These are phyloP conservation scores for Leavenworthia alabamica DNA, from an alignment of 345 rosid species.

Conservation along the genomic window DNA sequence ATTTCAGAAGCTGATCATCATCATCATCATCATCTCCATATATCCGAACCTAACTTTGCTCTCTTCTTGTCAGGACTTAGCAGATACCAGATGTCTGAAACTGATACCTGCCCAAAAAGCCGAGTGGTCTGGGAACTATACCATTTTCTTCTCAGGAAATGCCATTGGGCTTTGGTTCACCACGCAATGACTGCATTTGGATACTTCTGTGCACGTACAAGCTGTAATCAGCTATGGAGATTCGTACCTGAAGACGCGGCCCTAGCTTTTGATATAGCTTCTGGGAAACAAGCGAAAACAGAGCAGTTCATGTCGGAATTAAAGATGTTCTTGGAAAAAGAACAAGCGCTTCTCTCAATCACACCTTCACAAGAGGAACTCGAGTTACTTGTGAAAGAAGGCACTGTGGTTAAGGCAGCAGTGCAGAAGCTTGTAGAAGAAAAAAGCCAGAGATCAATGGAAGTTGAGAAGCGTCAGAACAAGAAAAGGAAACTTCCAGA, in stretches of 20 bases:
- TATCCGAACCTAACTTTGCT: conserved; percentile 59
- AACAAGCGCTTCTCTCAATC: conserved; percentile 41
- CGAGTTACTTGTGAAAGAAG: conserved; percentile 52
- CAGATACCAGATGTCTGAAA: conserved; percentile 53
- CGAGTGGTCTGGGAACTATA: conserved; percentile 67
- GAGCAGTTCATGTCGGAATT: conserved; percentile 71
- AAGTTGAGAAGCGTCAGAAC: conserved; percentile 30
- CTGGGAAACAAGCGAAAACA: conserved; percentile 53
- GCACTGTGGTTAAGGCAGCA: conserved; percentile 42
- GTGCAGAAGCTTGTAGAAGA: conserved; percentile 23
- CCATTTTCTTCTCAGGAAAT: conserved; percentile 65
- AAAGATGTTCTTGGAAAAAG: conserved; percentile 81
- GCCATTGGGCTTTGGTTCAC: conserved; percentile 79
- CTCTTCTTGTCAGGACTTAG: conserved; percentile 67
- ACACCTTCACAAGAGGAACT: conserved; percentile 38
- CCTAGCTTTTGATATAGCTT: conserved; percentile 55
- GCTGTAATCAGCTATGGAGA: conserved; percentile 79
- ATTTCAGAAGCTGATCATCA: conserved; percentile 30
- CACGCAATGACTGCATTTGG: conserved; percentile 71
- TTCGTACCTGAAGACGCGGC: conserved; percentile 81
- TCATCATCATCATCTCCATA: conserved; percentile 31
- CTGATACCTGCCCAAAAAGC: conserved; percentile 55
- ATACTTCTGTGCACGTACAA: conserved; percentile 69
- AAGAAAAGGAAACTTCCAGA: conserved; percentile 85
- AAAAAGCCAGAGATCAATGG: conserved; percentile 26